A percentile compares a stretch with the other conserved stretches of the same genome.
Evolutionary conservation across 2,329 filamentous ascomycete species (phyloP).

Genomic region (Xylaria sp.): DNA sequence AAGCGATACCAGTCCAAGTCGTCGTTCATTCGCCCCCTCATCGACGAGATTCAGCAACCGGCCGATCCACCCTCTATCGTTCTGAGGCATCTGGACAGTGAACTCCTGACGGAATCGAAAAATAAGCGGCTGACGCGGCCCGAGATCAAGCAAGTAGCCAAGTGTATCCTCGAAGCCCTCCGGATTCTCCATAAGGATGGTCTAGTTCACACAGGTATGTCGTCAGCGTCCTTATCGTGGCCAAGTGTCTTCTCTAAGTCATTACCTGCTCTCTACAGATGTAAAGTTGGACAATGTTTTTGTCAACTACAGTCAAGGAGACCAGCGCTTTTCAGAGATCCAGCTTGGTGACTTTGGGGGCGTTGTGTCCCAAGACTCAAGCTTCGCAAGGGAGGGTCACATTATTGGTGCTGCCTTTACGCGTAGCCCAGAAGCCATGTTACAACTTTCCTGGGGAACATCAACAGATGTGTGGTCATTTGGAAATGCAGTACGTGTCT

Average conservation of each 20-base stretch:
- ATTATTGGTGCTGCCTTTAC: conserved; percentile 42
- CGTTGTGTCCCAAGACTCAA: conserved; percentile 39
- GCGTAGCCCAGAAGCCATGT: conserved; percentile 43
- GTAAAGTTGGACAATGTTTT: conserved; percentile 47
- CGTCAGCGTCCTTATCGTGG: background rate
- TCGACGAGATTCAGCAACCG: conserved; percentile 43
- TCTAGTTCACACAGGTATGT: conserved; percentile 43
- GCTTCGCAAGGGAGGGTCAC: conserved; percentile 41
- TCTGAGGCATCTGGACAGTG: conserved; percentile 42
- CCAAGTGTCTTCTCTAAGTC: conserved; percentile 17
- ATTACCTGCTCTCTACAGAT: conserved; percentile 35
- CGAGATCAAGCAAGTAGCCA: conserved; percentile 46
- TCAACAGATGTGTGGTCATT: conserved; percentile 48
- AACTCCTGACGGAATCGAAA: conserved; percentile 44
- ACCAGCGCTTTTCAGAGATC: conserved; percentile 42
- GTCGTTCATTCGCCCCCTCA: conserved; percentile 41
- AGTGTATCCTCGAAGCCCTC: conserved; percentile 41
- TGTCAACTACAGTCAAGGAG: conserved; percentile 38
- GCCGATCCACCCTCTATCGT: conserved; percentile 39
- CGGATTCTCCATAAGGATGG: conserved; percentile 42
- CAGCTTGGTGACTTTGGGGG: conserved; percentile 46
- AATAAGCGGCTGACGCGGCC: conserved; percentile 41
- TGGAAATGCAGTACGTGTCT: conserved; percentile 39
- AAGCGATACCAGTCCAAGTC: conserved; percentile 41
- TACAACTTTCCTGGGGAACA: conserved; percentile 43